Base-by-base conservation (phyloP, 2,329 filamentous ascomycete genomes). In the Alternaria arbusti region DNA sequence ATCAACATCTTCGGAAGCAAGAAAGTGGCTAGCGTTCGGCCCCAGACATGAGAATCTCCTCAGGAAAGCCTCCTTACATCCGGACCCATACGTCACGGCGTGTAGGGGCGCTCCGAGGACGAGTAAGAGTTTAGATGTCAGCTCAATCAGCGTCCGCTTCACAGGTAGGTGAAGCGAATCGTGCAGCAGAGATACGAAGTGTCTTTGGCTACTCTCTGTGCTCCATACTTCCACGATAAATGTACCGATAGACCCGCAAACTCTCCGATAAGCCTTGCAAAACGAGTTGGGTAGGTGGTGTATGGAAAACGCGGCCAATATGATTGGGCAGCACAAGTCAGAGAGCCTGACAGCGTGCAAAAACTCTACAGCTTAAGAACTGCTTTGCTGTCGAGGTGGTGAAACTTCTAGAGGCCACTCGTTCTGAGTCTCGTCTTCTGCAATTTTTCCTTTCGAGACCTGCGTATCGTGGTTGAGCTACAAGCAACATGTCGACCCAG, bases 191-290 rank as follows among this genome's bases (percentile, higher is more conserved):
- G 11, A 36, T 51, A 22, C 49, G 32, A 11, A 3, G 49, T 23
- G 17, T 30, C 49, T 51, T 32, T 51, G 49, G 30, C 49, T 51
- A 20, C 45, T n/a, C 47, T 54, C 40, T 22, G 25, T 28, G 15
- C 28, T 36, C 51, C 40, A 40, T 40, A 40, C 30, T 17, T 28
- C 4, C 17, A 23, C 20, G 17, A 54, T 40, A 54, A 59, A 59
- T 59, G 23, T 40, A 9, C 57, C 57, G 57, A 59, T n/a, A 47
- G 9, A 10, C 13, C 13, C 49, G n/a, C 47, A 59, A 59, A 59
- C 26, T 54, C 47, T n/a, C 57, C 57, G 57, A 59, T 30, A 46
- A 30, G 3, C 13, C 57, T 46, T 28, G 49, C 12, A 11, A n/a
- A 28, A 40, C 36, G n/a, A n/a, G 8, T 40, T 40, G 36, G 36